Evolutionary conservation across 116 monocot species (phyloP).

Genomic region (Posidonia oceanica): DNA sequence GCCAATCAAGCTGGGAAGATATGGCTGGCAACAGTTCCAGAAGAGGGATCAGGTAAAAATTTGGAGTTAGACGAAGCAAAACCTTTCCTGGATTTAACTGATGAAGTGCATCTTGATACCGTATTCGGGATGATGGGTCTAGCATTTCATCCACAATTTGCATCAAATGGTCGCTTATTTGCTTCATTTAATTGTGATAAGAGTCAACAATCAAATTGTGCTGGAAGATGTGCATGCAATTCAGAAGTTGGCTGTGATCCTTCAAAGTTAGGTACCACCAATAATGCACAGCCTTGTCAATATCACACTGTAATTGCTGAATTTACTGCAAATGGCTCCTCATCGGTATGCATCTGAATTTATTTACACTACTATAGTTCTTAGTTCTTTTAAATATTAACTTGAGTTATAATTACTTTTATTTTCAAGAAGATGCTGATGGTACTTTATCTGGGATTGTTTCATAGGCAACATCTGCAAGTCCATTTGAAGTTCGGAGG

Average conservation of each 20-base stretch:
- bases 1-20: slow-evolving; percentile 58
- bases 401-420: neutral
- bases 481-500: slow-evolving; percentile 71
- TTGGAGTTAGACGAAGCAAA: slow-evolving; percentile 40
- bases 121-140: slow-evolving; percentile 69
- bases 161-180: slow-evolving; percentile 76
- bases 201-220: slow-evolving; percentile 43
- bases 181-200: slow-evolving; percentile 86
- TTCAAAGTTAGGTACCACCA: slow-evolving; percentile 38
- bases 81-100: slow-evolving; percentile 82
- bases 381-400: neutral
- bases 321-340: slow-evolving; percentile 54
- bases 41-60: slow-evolving; percentile 52
- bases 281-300: slow-evolving; percentile 63
- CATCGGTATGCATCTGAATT: slow-evolving; percentile 31
- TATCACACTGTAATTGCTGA: slow-evolving; percentile 72
- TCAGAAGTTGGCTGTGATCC: slow-evolving; percentile 81
- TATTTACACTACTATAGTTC: neutral
- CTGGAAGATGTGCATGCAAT: slow-evolving; percentile 85
- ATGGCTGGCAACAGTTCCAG: slow-evolving; percentile 75
- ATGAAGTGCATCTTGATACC: slow-evolving; percentile 49
- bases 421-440: neutral
- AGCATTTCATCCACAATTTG: slow-evolving; percentile 81
- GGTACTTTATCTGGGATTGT: slow-evolving; percentile 1
- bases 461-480: slow-evolving; percentile 53